Conservation (phyloP, 495 filamentous ascomycete species). For the Penicillium egyptiacum region DNA sequence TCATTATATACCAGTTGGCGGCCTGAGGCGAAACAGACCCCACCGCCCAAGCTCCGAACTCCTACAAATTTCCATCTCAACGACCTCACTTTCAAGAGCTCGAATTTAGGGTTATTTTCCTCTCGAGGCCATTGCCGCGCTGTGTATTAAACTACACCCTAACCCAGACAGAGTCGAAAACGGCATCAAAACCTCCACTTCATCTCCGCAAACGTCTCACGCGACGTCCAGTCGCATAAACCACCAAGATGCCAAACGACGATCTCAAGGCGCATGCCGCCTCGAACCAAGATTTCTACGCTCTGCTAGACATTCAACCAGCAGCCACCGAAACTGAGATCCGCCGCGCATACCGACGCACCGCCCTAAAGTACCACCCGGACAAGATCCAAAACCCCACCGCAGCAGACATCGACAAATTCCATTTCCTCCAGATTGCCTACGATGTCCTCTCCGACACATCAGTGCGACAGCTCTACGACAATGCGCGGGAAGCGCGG, state of each 20-base stretch:
- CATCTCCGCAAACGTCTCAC: slow-evolving; percentile 2
- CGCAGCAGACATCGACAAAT: slow-evolving; percentile 62
- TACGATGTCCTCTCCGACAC: slow-evolving; percentile 70
- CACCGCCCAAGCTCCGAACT: slow-evolving; percentile 12
- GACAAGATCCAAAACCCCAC: slow-evolving; percentile 68
- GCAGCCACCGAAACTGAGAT: slow-evolving; percentile 69
- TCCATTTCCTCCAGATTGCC: slow-evolving; percentile 70
- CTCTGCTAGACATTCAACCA: slow-evolving; percentile 66
- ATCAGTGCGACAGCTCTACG: slow-evolving; percentile 61
- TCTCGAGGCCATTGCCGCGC: neutral
- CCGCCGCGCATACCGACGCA: slow-evolving; percentile 82
- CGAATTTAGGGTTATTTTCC: neutral
- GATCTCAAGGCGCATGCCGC: slow-evolving; percentile 57
- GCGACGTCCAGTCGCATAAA: slow-evolving; percentile 7
- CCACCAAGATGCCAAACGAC: slow-evolving; percentile 44
- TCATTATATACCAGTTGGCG: slow-evolving; percentile 8
- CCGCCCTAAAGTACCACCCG: slow-evolving; percentile 87
- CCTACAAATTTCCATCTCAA: slow-evolving; percentile 10
- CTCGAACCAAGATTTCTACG: slow-evolving; percentile 78
- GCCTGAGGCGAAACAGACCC: slow-evolving; percentile 6
- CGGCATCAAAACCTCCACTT: neutral
- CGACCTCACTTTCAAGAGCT: neutral
- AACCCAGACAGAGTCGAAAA: neutral
- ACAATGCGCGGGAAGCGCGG: slow-evolving; percentile 64
- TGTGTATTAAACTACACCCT: neutral